Evolutionary conservation across 1,284 basidiomycete species (phyloP), one percentile per base, ranked within the genome.

Genomic region (Polyporus tsugae): DNA sequence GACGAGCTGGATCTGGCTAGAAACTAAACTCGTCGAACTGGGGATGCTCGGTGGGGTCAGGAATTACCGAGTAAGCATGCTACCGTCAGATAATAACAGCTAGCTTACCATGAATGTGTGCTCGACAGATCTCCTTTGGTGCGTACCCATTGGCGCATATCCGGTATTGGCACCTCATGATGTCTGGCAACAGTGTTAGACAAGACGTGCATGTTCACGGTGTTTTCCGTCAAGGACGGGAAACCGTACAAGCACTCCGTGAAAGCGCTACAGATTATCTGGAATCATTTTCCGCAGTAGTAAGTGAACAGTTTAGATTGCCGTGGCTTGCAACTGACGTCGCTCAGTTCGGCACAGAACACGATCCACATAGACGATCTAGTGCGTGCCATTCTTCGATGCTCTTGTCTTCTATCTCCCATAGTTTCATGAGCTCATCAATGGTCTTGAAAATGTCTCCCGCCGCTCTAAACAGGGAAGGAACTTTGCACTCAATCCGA

Each of bases 1-100:
- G 80, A 97, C 95, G 0, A 91, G 89, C 70, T 96, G 95, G 95
- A 85, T 95, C 61, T 97, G 95, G 95, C 84, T 97, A 36, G 96
- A 98, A 80, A 89, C 91, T 39, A 98, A 97, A 80, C 85, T 98
- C 5, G 89, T 94, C 19, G 95, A 97, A 79, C 85, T 97, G 33
- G 93, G 89, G 33, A 94, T 97, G 89, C 82, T 97, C 22, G 94
- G 94, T 0, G 77, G 76, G 0, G 86, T 86, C 58, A 83, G 84
- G 62, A 87, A 86, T 73, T 96, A 96, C 79, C 87, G 94, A 83
- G 91, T 92, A 69, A 36, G 80, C 77, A 60, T 10, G 39, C 2
- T 19, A 25, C 38, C 63, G 35, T 44, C 58, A 19, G 11, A 49
- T n/a, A 53, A 61, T 46, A 19, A 19, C 49, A 15, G 60, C 58